phyloP scores from a whole-genome alignment of 2,329 filamentous ascomycete genomes.

The Ceratocystis cubensis region DNA sequence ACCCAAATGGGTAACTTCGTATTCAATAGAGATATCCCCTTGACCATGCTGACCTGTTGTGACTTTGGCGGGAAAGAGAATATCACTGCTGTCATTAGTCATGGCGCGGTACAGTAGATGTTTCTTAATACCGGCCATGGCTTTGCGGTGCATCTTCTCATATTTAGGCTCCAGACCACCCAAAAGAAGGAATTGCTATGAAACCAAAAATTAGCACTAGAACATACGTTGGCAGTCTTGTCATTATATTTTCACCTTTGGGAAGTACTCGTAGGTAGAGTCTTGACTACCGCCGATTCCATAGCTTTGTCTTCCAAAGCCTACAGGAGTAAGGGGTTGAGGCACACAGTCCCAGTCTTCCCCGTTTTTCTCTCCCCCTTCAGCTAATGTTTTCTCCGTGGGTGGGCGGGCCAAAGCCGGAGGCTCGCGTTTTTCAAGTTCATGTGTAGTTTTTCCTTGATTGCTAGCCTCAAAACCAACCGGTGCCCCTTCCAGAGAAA shows the following conservation, averaged over 20 bases:
- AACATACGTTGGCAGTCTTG: neutral
- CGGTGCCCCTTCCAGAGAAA: neutral
- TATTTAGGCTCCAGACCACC: slow-evolving; percentile 65
- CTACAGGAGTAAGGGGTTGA: slow-evolving; percentile 44
- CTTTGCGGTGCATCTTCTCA: slow-evolving; percentile 55
- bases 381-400: neutral
- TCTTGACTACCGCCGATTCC: slow-evolving; percentile 55
- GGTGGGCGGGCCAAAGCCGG: neutral
- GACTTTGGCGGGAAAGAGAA: slow-evolving; percentile 62
- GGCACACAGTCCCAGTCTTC: slow-evolving; percentile 37
- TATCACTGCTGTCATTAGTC: slow-evolving; percentile 47
- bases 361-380: neutral
- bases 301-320: slow-evolving; percentile 36
- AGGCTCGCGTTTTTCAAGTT: neutral
- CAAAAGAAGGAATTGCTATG: slow-evolving; percentile 54
- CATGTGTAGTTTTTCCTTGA: neutral
- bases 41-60: slow-evolving; percentile 34
- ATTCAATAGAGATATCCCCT: slow-evolving; percentile 36
- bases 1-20: slow-evolving; percentile 50
- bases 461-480: slow-evolving; percentile 7
- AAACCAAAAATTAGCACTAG: slow-evolving; percentile 32
- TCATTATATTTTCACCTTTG: slow-evolving; percentile 36
- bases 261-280: slow-evolving; percentile 60
- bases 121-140: slow-evolving; percentile 55
- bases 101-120: slow-evolving; percentile 69